A percentile compares a stretch with the other conserved stretches of the same genome.
Evolutionary conservation across 768 basidiomycete genomes (phyloP).

Genomic region (Serendipita sp.): DNA sequence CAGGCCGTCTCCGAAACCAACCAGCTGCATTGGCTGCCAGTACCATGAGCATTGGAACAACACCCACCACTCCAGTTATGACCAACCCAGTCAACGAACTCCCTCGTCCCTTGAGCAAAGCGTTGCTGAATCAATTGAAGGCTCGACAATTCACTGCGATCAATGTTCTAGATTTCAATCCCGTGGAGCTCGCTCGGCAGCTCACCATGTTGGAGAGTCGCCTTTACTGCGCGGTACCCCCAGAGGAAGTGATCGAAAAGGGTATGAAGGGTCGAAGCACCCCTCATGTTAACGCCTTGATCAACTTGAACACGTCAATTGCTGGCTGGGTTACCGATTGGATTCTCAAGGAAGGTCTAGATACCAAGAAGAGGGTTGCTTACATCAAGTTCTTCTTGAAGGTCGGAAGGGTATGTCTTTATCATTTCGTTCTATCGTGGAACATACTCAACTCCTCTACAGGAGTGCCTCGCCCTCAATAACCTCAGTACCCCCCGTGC

Average conservation of each 20-base stretch:
- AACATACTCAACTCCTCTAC: slow-evolving; percentile 8
- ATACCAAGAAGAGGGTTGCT: slow-evolving; percentile 63
- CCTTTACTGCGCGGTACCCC: slow-evolving; percentile 68
- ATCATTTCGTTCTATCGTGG: slow-evolving; percentile 8
- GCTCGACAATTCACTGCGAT: slow-evolving; percentile 46
- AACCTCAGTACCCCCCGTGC: slow-evolving; percentile 91
- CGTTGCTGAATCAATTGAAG: slow-evolving; percentile 48
- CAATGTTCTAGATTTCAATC: slow-evolving; percentile 77
- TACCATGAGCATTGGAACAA: slow-evolving; percentile 30
- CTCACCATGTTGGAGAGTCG: slow-evolving; percentile 85
- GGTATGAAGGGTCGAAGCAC: slow-evolving; percentile 52
- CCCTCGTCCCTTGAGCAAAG: slow-evolving; percentile 78
- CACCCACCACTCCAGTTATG: slow-evolving; percentile 39
- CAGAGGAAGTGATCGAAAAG: slow-evolving; percentile 77
- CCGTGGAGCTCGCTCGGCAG: slow-evolving; percentile 83
- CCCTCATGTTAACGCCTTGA: slow-evolving; percentile 68
- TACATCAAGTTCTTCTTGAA: slow-evolving; percentile 89
- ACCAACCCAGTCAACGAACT: slow-evolving; percentile 39
- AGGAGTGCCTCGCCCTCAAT: slow-evolving; percentile 70
- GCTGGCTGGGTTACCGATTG: slow-evolving; percentile 95
- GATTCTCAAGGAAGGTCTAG: slow-evolving; percentile 69
- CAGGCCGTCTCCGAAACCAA: slow-evolving; percentile 53
- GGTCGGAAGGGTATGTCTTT: slow-evolving; percentile 59
- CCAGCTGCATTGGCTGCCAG: neutral
- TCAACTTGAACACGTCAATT: slow-evolving; percentile 75